These are phyloP conservation scores for Lophium mytilinum DNA, from an alignment of 495 filamentous ascomycete species.

Conservation along the genomic window DNA sequence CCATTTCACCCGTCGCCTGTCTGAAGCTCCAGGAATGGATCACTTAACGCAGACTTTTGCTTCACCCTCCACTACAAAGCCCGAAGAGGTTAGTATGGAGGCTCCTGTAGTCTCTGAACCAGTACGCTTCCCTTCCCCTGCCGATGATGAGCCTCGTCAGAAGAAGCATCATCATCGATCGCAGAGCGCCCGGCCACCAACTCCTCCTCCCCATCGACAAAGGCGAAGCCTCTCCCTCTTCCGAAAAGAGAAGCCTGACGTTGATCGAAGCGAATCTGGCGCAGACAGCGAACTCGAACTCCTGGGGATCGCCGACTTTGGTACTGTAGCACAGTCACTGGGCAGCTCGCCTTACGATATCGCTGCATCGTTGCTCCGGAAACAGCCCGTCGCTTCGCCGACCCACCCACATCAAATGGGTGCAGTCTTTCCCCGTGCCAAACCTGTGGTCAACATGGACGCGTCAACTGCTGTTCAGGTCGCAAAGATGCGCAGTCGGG, in stretches of 20 bases:
- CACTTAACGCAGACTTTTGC: constrained; percentile 21
- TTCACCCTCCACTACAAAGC: constrained; percentile 6
- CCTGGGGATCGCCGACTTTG: constrained; percentile 31
- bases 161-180: constrained; percentile 8
- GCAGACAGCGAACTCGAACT: constrained; percentile 9
- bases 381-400: constrained; percentile 2
- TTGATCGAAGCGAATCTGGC: constrained; percentile 3
- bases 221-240: constrained; percentile 21
- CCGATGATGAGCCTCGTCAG: background rate
- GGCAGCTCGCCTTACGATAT: constrained; percentile 39
- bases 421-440: constrained; percentile 16
- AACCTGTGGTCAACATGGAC: constrained; percentile 32
- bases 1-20: constrained; percentile 16
- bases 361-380: constrained; percentile 22
- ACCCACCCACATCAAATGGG: constrained; percentile 34
- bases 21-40: constrained; percentile 22
- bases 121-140: constrained; percentile 10
- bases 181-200: constrained; percentile 13
- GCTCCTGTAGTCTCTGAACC: background rate
- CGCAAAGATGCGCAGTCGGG: constrained; percentile 34
- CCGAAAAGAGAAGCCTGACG: constrained; percentile 6
- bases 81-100: background rate
- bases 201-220: constrained; percentile 7
- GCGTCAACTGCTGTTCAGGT: constrained; percentile 30
- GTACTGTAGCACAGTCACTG: constrained; percentile 31